These are phyloP conservation scores for Kalanchoe fedtschenkoi DNA, from an alignment of 164 flowering plant species.

Conservation along the genomic window DNA sequence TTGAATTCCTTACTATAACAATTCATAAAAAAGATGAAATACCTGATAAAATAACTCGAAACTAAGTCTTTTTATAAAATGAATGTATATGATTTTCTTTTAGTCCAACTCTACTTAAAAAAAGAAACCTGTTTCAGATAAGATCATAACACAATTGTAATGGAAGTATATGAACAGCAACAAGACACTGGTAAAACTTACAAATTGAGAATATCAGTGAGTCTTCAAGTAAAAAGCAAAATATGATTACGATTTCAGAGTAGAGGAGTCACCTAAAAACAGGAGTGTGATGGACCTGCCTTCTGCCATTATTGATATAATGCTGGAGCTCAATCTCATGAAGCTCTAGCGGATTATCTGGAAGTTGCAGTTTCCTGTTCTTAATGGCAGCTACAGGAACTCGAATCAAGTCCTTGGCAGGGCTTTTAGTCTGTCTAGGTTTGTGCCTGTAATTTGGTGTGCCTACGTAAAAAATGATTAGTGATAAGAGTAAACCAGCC, in stretches of 20 bases:
- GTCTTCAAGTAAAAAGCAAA: neutral
- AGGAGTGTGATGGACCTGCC: constrained; percentile 50
- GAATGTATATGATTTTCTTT: too few species aligned
- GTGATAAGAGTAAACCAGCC: constrained; percentile 49
- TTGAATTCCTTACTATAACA: neutral
- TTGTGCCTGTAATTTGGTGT: constrained; percentile 72
- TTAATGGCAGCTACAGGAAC: constrained; percentile 45
- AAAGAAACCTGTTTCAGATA: too few species aligned
- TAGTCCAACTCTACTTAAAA: too few species aligned
- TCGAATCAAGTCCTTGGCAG: constrained; percentile 40
- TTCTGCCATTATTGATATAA: constrained; percentile 34
- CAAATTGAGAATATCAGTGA: neutral
- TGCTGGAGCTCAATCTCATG: constrained; percentile 47
- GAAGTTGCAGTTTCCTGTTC: constrained; percentile 35
- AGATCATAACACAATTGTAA: too few species aligned
- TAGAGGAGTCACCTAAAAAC: constrained; percentile 48
- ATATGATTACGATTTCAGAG: neutral
- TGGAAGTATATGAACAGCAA: too few species aligned
- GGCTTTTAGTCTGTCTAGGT: constrained; percentile 38
- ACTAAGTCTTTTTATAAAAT: too few species aligned
- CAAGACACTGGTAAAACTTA: neutral
- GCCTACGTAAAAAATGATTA: constrained; percentile 63
- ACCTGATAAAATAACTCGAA: neutral
- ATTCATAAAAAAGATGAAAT: neutral
- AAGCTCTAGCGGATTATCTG: constrained; percentile 35